These are phyloP conservation scores for Dendrobium chrysotoxum DNA, from an alignment of 106 monocot species.

Conservation along the genomic window DNA sequence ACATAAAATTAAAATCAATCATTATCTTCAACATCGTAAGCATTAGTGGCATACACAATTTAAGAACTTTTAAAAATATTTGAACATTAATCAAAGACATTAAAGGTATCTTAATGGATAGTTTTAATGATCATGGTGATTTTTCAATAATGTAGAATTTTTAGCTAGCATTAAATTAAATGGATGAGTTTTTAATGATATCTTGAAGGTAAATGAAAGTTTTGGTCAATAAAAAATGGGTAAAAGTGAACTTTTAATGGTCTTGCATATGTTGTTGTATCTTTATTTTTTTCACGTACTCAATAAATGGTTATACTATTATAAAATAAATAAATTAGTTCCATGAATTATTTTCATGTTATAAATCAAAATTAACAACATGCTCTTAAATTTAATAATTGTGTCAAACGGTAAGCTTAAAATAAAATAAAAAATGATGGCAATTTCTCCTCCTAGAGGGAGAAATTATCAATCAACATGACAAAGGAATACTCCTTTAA, in stretches of 20 bases:
- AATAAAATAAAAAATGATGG: neutral
- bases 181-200: no score
- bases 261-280: neutral
- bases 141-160: no score
- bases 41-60: no score
- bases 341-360: neutral
- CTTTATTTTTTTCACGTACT: neutral
- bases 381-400: no score
- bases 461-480: neutral
- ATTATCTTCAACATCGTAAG: no score
- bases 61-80: no score
- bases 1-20: no score
- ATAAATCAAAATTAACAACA: neutral
- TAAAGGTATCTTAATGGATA: no score
- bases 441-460: neutral
- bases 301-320: neutral
- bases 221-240: neutral
- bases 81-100: no score
- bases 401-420: neutral
- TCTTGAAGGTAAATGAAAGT: no score
- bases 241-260: neutral
- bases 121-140: no score
- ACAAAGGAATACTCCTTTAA: neutral
- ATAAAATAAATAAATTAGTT: neutral
- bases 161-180: no score